Evolutionary conservation across 495 filamentous ascomycete species (phyloP), one percentile per base, ranked within the genome.

Genomic region (Rostrohypoxylon terebratum): DNA sequence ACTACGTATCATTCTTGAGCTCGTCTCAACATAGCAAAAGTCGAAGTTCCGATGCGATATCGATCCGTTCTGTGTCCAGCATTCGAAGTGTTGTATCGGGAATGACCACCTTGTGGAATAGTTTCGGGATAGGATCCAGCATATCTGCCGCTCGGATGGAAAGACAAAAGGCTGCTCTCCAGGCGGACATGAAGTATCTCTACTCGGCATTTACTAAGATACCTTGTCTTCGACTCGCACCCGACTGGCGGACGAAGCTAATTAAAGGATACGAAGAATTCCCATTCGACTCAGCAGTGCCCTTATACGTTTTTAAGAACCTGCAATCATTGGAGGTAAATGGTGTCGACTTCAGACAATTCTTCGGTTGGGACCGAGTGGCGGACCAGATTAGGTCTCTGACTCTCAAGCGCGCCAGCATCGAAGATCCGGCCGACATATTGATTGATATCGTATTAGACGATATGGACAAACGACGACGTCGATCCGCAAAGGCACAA

Each of bases 191-290:
- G 53, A 97, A 94, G 79, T 98, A 99, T 78, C 86, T 99, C 8
- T 99, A 97, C 81, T 97, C 96, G 18, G 93, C 96, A 63, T 98
- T 98, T 80, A 99, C 96, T 76, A 99, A 99, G 82, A 97, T 98
- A 62, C 96, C 96, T 3, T 97, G 92, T 74, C 84, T 99, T 47
- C 89, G 91, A 63, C 83, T 99, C 55, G 89, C 94, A 51, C 94
- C 94, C 7, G 96, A 98, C 80, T 93, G 92, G 80, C 92, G 93
- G 54, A 93, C 94, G 38, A 89, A 91, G 45, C 81, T 97, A 74
- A 97, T 99, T 69, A 87, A 90, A 66, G 95, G 94, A 33, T 98
- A 94, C 77, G 96, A 99, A 79, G 96, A 98, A 76, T 99, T 99
- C 75, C 96, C 96, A 3, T 97, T 99, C 79, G 96, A 99, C 77